These are phyloP conservation scores for Neckera pumila DNA, from an alignment of 225 moss, liverwort and hornwort genomes.

Conservation along the genomic window DNA sequence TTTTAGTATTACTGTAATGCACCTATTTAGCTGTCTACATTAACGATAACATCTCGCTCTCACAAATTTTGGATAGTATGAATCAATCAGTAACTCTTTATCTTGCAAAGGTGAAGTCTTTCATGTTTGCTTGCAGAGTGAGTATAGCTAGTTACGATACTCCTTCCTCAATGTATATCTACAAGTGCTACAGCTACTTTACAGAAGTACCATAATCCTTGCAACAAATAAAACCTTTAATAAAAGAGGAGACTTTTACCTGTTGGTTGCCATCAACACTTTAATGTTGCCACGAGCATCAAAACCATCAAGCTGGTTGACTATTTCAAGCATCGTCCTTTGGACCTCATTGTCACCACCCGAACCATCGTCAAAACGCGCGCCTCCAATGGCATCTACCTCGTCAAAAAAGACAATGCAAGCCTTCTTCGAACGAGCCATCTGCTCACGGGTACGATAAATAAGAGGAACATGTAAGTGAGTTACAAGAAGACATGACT, in stretches of 20 bases:
- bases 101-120: not conserved
- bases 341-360: conserved; percentile 99
- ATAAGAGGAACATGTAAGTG: not conserved
- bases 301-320: conserved; percentile 96
- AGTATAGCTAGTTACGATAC: not conserved
- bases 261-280: conserved; percentile 95
- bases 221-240: not conserved
- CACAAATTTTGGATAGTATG: not conserved
- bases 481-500: not conserved
- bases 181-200: not conserved
- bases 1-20: not conserved
- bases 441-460: conserved; percentile 38
- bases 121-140: not conserved
- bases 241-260: conserved; percentile 16
- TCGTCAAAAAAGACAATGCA: conserved; percentile 85
- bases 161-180: not conserved
- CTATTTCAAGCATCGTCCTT: conserved; percentile 96
- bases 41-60: not conserved
- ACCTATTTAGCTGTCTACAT: not conserved
- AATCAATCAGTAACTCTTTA: not conserved
- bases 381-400: conserved; percentile 54
- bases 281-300: conserved; percentile 95
- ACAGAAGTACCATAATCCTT: not conserved
- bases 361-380: conserved; percentile 85
- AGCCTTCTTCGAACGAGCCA: conserved; percentile 98